Conservation (phyloP, 768 basidiomycete species). For the Termitomyces sp. region DNA sequence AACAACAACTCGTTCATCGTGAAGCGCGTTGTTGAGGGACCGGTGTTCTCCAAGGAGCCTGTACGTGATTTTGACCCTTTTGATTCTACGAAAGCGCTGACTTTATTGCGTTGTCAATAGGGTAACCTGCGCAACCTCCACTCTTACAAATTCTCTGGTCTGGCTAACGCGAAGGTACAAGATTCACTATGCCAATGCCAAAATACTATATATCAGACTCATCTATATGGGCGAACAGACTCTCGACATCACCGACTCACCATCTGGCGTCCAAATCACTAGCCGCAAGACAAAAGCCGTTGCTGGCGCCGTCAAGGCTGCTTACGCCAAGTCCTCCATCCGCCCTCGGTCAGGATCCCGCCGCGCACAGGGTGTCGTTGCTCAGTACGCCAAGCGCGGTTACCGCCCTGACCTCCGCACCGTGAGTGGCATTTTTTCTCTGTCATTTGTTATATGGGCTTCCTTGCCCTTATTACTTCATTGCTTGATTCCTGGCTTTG, state of each 20-base stretch:
- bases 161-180: conserved; percentile 75
- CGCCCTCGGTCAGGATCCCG: conserved; percentile 68
- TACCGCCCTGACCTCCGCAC: conserved; percentile 76
- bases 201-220: background rate
- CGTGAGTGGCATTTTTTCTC: conserved; percentile 40
- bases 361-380: conserved; percentile 61
- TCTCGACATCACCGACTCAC: conserved; percentile 54
- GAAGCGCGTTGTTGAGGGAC: conserved; percentile 68
- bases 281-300: conserved; percentile 62
- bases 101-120: conserved; percentile 25
- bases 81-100: background rate
- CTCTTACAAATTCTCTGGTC: conserved; percentile 90
- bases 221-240: conserved; percentile 34
- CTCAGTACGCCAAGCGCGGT: conserved; percentile 52
- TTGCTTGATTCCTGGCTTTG: conserved; percentile 8
- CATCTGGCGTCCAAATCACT: conserved; percentile 51
- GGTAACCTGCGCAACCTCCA: conserved; percentile 85
- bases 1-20: conserved; percentile 84
- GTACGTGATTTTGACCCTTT: conserved; percentile 35
- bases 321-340: conserved; percentile 44
- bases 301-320: conserved; percentile 41
- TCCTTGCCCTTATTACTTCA: background rate
- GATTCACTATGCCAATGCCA: background rate
- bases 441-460: conserved; percentile 3
- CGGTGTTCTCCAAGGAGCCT: conserved; percentile 79